Conservation (phyloP, 768 basidiomycete species). For the Amanita muscaria region DNA sequence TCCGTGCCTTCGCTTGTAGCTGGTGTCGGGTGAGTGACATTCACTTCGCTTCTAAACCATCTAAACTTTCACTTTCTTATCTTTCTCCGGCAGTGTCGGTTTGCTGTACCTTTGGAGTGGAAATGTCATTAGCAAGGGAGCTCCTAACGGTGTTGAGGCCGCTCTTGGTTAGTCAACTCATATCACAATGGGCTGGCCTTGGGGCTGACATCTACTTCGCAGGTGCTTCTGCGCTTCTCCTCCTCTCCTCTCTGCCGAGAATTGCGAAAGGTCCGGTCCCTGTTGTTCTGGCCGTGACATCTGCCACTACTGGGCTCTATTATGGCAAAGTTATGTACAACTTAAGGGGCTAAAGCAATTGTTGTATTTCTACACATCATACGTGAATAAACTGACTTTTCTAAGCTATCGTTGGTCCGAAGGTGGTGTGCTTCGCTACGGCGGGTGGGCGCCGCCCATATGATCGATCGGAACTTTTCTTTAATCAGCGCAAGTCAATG, state of each 20-base stretch:
- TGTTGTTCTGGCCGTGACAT: constrained; percentile 48
- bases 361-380: too few species aligned
- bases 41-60: neutral
- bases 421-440: too few species aligned
- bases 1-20: constrained; percentile 81
- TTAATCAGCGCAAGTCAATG: too few species aligned
- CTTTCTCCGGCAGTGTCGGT: constrained; percentile 47
- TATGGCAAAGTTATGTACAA: constrained; percentile 55
- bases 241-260: constrained; percentile 69
- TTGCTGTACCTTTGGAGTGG: constrained; percentile 74
- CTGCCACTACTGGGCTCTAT: constrained; percentile 53
- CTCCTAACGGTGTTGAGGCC: constrained; percentile 64
- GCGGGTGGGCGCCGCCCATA: too few species aligned
- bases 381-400: too few species aligned
- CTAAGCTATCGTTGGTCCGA: too few species aligned
- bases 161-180: constrained; percentile 53
- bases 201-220: neutral
- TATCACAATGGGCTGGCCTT: neutral
- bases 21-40: constrained; percentile 54
- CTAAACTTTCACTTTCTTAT: neutral
- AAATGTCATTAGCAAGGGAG: constrained; percentile 64
- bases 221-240: constrained; percentile 72
- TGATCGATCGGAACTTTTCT: too few species aligned
- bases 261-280: constrained; percentile 70
- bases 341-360: constrained; percentile 22